Evolutionary conservation across 2,329 filamentous ascomycete genomes (phyloP).

Genomic region (Alternaria ventricosa): DNA sequence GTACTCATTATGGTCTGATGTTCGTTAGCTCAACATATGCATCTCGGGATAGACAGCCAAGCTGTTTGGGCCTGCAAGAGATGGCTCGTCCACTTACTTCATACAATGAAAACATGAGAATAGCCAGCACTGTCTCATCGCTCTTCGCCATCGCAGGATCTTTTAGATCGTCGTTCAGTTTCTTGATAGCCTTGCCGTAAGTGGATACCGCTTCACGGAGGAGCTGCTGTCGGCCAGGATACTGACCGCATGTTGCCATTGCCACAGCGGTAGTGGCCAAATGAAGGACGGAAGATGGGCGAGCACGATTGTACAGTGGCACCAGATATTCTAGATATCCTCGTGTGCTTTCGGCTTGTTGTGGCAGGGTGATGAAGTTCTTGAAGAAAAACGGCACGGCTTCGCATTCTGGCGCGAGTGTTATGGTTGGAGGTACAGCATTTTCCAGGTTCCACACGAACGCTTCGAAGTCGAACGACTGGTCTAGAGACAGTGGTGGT

Average conservation of each 20-base stretch:
- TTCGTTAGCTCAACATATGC: slow-evolving; percentile 18
- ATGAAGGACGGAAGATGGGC: slow-evolving; percentile 47
- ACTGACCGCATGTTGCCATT: slow-evolving; percentile 48
- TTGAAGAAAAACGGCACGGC: slow-evolving; percentile 52
- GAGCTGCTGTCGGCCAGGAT: slow-evolving; percentile 44
- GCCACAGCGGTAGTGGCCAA: slow-evolving; percentile 50
- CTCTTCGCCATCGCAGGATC: slow-evolving; percentile 45
- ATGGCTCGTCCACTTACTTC: slow-evolving; percentile 43
- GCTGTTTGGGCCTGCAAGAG: slow-evolving; percentile 24
- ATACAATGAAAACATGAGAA: slow-evolving; percentile 51
- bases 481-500: slow-evolving; percentile 17
- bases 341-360: slow-evolving; percentile 46
- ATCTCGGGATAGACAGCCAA: slow-evolving; percentile 11
- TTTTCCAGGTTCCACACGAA: slow-evolving; percentile 42
- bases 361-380: slow-evolving; percentile 49
- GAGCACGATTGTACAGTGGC: slow-evolving; percentile 46
- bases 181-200: slow-evolving; percentile 49
- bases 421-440: slow-evolving; percentile 33
- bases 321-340: slow-evolving; percentile 49
- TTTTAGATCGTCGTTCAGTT: slow-evolving; percentile 46
- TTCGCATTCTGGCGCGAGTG: slow-evolving; percentile 44
- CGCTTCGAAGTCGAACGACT: slow-evolving; percentile 32
- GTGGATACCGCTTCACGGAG: slow-evolving; percentile 41
- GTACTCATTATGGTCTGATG: slow-evolving; percentile 48
- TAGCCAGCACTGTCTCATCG: slow-evolving; percentile 49